phyloP scores from a whole-genome alignment of 257 asterid genomes.

The Nicotiana knightiana region DNA sequence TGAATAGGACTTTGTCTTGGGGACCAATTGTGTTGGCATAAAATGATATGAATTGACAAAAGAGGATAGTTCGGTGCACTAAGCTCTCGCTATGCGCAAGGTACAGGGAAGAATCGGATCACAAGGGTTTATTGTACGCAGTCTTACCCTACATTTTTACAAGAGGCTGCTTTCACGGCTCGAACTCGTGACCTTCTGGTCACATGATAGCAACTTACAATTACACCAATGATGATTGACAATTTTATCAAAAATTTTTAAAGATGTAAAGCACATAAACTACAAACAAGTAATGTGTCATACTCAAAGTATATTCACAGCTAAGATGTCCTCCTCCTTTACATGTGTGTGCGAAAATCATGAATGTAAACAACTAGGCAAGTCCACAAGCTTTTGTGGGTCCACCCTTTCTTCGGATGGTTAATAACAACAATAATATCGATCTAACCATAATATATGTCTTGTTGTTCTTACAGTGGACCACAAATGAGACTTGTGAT shows the following conservation, averaged over 20 bases:
- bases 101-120: too few species aligned
- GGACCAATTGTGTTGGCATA: slow-evolving; percentile 30
- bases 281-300: neutral
- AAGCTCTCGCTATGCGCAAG: too few species aligned
- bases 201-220: too few species aligned
- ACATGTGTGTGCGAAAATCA: neutral
- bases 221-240: neutral
- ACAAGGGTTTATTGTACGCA: too few species aligned
- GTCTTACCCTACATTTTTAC: too few species aligned
- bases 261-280: neutral
- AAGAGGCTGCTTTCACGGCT: too few species aligned
- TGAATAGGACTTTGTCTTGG: slow-evolving; percentile 23
- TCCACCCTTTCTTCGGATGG: neutral
- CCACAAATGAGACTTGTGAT: neutral
- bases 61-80: too few species aligned
- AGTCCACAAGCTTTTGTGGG: neutral
- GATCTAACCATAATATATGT: neutral
- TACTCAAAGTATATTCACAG: neutral
- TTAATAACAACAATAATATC: neutral
- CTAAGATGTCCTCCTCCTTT: neutral
- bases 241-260: neutral
- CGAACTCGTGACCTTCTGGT: too few species aligned
- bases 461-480: neutral
- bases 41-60: slow-evolving; percentile 12
- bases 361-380: neutral